Evolutionary conservation across 2,329 filamentous ascomycete species (phyloP).

Genomic region (Fusarium transvaalense): DNA sequence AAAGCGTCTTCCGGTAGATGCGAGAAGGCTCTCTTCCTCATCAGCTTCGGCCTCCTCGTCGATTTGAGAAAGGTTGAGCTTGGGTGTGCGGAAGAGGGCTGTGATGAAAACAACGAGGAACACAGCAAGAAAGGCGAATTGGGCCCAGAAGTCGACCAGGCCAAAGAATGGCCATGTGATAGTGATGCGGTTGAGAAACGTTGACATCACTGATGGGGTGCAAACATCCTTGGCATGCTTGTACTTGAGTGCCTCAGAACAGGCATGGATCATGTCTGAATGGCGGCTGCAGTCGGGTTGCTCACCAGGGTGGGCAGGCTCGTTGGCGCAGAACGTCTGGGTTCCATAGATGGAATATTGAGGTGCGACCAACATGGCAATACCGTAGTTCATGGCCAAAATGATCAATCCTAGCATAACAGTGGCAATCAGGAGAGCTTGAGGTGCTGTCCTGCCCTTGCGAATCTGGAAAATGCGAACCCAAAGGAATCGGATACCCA

Average conservation of each 20-base stretch:
- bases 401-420: conserved; percentile 91
- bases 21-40: conserved; percentile 92
- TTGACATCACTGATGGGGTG: conserved; percentile 91
- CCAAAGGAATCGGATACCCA: conserved; percentile 98
- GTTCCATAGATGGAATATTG: conserved; percentile 96
- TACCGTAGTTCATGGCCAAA: conserved; percentile 90
- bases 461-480: conserved; percentile 91
- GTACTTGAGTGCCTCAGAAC: conserved; percentile 80
- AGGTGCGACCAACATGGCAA: conserved; percentile 94
- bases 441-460: conserved; percentile 88
- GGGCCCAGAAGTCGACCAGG: conserved; percentile 92
- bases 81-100: conserved; percentile 83
- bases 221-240: conserved; percentile 83
- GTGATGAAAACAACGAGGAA: conserved; percentile 86
- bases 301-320: conserved; percentile 70
- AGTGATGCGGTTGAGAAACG: conserved; percentile 91
- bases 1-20: conserved; percentile 83
- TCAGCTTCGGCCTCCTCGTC: conserved; percentile 92
- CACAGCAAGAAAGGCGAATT: conserved; percentile 88
- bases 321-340: conserved; percentile 90
- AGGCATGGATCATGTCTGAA: conserved; percentile 79
- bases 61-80: conserved; percentile 78
- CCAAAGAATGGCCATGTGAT: conserved; percentile 97
- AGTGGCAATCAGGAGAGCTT: conserved; percentile 90
- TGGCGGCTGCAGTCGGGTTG: conserved; percentile 82